Base-by-base conservation (phyloP, 2,329 filamentous ascomycete genomes). In the Colletotrichum shisoi region DNA sequence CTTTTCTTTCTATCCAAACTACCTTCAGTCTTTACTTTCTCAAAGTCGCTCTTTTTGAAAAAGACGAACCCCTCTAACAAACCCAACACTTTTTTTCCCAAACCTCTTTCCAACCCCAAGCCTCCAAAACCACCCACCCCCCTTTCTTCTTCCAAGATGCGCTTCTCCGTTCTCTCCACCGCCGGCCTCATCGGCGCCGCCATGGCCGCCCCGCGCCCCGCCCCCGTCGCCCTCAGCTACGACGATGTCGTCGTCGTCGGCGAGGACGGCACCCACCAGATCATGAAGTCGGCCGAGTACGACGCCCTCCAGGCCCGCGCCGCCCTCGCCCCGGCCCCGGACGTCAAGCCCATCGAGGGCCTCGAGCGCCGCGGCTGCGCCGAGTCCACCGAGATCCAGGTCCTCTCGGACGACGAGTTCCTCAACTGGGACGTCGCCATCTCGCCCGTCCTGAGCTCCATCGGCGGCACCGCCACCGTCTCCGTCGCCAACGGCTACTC, bases 341-440 rank as follows among this genome's bases (percentile, higher is more conserved):
- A 52, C 52, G 4, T 62, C 61, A 27, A 34, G 17, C 13, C 31
- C 15, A 9, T 24, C 34, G 45, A 63, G 34, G 39, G 37, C 37
- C 7, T 68, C 15, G n/a, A 51, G 8, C 49, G 49, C 39, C 63
- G 67, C 24, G 67, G 71, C 54, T 73, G 73, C 42, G 63, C 54
- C 0, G 63, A 71, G 45, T 72, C 63, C 57, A 71, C 70, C 46
- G 73, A 73, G 68, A 66, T 73, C 11, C 72, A 74, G 65, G 65
- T 74, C 19, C 53, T 71, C 24, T 69, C 68, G 6, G 71, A 72
- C 31, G 59, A 68, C 3, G 71, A 70, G 40, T 80, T 79, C 70
- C 71, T 77, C 24, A 78, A 78, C 70, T 79, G 78, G 78, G 79
- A 80, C 62, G 71, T 77, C 1, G 71, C 71, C 53, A 77, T 79